Conservation (phyloP, 108 stramenopile genomes). For the Nitzschia inconspicua region DNA sequence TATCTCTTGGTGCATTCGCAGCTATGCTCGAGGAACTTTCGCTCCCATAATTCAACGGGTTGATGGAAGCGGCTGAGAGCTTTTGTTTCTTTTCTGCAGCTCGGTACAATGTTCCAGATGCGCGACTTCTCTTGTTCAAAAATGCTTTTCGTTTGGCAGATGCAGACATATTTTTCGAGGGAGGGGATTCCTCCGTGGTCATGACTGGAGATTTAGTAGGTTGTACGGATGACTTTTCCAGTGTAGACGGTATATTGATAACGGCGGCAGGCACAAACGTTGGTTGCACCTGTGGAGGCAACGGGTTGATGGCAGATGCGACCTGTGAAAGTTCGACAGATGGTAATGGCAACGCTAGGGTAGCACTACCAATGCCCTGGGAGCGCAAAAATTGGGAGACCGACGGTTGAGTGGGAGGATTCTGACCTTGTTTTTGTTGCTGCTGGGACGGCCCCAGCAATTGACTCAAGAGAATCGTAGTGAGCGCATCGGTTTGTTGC, state of each 20-base stretch:
- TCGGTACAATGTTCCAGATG: constrained; percentile 6
- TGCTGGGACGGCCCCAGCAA: no score
- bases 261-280: not conserved
- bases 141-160: constrained; percentile 8
- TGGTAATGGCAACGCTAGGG: no score
- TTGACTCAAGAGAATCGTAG: no score
- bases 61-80: not conserved
- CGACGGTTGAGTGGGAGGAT: no score
- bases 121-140: constrained; percentile 10
- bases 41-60: not conserved
- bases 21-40: no score
- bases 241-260: not conserved
- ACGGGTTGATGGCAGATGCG: not conserved
- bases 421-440: no score
- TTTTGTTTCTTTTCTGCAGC: constrained; percentile 11
- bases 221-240: no score
- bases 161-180: not conserved
- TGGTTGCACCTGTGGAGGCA: not conserved
- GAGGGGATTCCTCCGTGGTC: not conserved
- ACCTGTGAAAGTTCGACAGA: not conserved
- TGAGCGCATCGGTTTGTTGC: no score
- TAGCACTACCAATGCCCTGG: no score
- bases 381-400: no score
- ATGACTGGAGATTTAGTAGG: not conserved
- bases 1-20: no score